phyloP scores from a whole-genome alignment of 2,329 filamentous ascomycete species.

The Fusarium xyrophilum region DNA sequence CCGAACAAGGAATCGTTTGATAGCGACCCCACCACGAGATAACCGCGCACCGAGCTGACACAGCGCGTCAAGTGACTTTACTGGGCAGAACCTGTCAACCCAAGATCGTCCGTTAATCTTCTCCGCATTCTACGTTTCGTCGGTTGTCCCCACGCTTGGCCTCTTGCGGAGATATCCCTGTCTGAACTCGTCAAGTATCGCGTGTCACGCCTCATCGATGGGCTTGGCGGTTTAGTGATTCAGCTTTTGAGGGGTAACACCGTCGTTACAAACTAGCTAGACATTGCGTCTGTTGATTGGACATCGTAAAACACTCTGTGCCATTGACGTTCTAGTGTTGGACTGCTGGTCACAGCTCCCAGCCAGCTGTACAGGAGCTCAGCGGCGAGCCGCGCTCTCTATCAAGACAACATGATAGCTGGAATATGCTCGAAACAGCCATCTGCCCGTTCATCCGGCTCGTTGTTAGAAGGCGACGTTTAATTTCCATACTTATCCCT shows the following conservation, averaged over 20 bases:
- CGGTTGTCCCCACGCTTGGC: not conserved
- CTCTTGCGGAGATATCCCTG: not conserved
- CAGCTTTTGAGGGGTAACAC: not conserved
- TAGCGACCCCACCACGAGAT: conserved; percentile 30
- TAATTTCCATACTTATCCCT: not conserved
- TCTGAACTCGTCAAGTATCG: not conserved
- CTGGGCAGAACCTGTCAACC: not conserved
- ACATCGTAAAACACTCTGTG: not conserved
- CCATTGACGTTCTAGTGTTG: not conserved
- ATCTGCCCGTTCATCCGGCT: not conserved
- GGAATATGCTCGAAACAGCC: not conserved
- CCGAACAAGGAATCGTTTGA: conserved; percentile 14
- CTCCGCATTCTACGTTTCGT: conserved; percentile 6
- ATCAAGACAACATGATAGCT: not conserved
- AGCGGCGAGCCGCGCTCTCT: not conserved
- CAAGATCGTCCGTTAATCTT: not conserved
- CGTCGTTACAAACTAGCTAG: not conserved
- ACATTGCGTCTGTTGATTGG: not conserved
- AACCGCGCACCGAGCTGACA: conserved; percentile 31
- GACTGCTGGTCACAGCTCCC: not conserved
- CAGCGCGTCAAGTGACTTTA: conserved; percentile 21
- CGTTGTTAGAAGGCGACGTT: not conserved
- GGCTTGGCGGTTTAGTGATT: not conserved
- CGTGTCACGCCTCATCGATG: not conserved
- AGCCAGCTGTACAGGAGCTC: not conserved